These are phyloP conservation scores for Flaveria floridana DNA, from an alignment of 140 eudicot genomes.

Conservation along the genomic window DNA sequence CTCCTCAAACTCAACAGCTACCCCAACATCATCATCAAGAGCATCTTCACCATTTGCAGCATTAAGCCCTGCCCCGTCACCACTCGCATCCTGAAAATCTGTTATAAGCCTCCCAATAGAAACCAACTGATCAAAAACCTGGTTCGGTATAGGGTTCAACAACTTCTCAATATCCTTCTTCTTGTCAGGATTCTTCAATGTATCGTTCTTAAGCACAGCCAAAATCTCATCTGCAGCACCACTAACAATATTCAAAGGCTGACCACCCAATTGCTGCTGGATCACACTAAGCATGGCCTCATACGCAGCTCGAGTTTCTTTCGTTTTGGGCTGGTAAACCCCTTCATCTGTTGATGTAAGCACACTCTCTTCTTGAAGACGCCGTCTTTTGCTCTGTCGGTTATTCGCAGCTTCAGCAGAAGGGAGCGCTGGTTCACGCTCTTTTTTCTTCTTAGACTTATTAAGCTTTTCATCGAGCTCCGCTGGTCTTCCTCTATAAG, in stretches of 20 bases:
- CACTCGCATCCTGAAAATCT: slow-evolving; percentile 62
- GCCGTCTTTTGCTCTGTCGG: slow-evolving; percentile 56
- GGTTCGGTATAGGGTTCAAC: slow-evolving; percentile 56
- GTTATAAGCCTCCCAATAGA: slow-evolving; percentile 64
- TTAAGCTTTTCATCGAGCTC: slow-evolving; percentile 67
- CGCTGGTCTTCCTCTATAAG: slow-evolving; percentile 56
- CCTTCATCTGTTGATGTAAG: slow-evolving; percentile 69
- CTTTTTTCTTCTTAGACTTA: slow-evolving; percentile 76
- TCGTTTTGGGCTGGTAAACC: slow-evolving; percentile 79
- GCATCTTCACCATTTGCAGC: slow-evolving; percentile 53
- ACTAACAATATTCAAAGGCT: slow-evolving; percentile 62
- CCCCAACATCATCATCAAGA: slow-evolving; percentile 79
- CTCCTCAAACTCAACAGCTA: slow-evolving; percentile 93
- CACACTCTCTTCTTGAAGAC: slow-evolving; percentile 83
- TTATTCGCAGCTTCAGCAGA: slow-evolving; percentile 34
- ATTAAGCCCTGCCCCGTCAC: slow-evolving; percentile 50
- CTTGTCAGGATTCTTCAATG: slow-evolving; percentile 64
- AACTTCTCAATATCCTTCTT: slow-evolving; percentile 81
- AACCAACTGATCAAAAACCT: slow-evolving; percentile 60
- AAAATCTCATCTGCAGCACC: slow-evolving; percentile 86
- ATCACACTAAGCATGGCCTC: slow-evolving; percentile 82
- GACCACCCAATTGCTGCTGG: slow-evolving; percentile 83
- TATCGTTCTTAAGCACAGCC: slow-evolving; percentile 71
- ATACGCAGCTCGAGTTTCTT: slow-evolving; percentile 81
- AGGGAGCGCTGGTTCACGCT: slow-evolving; percentile 40